Evolutionary conservation across 2,329 filamentous ascomycete genomes (phyloP).

Genomic region (Chrysoporthe puriensis): DNA sequence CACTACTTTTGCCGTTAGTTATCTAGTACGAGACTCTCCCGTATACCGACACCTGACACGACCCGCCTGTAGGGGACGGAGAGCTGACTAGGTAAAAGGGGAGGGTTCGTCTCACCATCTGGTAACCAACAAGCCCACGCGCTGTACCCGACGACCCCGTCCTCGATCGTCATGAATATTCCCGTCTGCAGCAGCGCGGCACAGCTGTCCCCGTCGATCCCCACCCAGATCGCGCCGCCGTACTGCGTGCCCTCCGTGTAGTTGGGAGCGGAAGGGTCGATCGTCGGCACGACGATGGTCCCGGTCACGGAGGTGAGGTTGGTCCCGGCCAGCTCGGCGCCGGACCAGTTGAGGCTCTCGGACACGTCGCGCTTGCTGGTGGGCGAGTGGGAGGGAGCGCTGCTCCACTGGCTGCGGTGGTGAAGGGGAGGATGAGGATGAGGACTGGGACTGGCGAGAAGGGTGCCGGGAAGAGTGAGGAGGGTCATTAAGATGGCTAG

Average conservation of each 20-base stretch:
- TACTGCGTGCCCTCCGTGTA: constrained; percentile 5
- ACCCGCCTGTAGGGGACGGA: background rate
- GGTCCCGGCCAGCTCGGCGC: background rate
- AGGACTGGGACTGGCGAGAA: background rate
- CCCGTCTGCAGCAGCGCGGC: background rate
- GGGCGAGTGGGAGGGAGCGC: background rate
- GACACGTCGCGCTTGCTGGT: background rate
- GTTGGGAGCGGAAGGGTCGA: background rate
- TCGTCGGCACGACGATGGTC: constrained; percentile 1
- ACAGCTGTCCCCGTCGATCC: background rate
- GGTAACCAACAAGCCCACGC: background rate
- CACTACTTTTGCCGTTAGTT: background rate
- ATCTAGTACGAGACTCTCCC: background rate
- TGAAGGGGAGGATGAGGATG: background rate
- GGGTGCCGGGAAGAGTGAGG: background rate
- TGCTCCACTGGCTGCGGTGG: background rate
- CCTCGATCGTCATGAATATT: background rate
- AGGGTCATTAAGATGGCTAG: background rate
- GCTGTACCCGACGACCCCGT: background rate
- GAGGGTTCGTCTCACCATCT: background rate
- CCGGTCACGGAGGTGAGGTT: constrained; percentile 2
- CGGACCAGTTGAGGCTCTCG: constrained; percentile 5
- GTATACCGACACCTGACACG: background rate
- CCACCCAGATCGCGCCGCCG: constrained; percentile 6
- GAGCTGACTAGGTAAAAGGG: background rate